Conservation (phyloP, 139 green algal species). For the Axilococcus clingmanii region DNA sequence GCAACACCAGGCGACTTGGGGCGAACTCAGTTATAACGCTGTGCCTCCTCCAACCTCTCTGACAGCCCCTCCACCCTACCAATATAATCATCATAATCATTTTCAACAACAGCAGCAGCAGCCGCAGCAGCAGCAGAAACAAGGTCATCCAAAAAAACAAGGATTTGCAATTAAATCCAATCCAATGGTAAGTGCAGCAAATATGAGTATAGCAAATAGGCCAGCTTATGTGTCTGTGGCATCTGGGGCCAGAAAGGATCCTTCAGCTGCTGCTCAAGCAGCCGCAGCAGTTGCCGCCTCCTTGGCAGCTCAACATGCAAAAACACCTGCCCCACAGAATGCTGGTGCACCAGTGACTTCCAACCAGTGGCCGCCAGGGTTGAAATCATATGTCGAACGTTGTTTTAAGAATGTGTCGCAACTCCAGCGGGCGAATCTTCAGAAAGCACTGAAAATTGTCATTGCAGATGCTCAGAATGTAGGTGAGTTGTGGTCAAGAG, state of each 20-base stretch:
- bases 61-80: too few relatives aligned
- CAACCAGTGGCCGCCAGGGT: slow-evolving; percentile 25
- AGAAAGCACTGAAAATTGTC: slow-evolving; percentile 18
- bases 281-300: not conserved
- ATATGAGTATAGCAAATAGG: too few relatives aligned
- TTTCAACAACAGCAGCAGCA: too few relatives aligned
- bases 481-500: slow-evolving; percentile 37
- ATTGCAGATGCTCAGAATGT: slow-evolving; percentile 21
- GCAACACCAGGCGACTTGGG: too few relatives aligned
- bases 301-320: not conserved
- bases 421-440: slow-evolving; percentile 19
- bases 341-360: slow-evolving; percentile 6
- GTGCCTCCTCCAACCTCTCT: too few relatives aligned
- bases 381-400: slow-evolving; percentile 34
- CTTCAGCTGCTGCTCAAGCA: not conserved
- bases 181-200: too few relatives aligned
- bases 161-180: too few relatives aligned
- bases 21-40: too few relatives aligned
- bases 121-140: too few relatives aligned
- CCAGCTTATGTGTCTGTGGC: not conserved
- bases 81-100: too few relatives aligned
- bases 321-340: not conserved
- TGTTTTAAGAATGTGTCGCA: slow-evolving; percentile 15
- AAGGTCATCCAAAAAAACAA: too few relatives aligned
- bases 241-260: not conserved